Evolutionary conservation across 2,329 filamentous ascomycete species (phyloP), one percentile per base, ranked within the genome.

Genomic region (Geosmithia flava): DNA sequence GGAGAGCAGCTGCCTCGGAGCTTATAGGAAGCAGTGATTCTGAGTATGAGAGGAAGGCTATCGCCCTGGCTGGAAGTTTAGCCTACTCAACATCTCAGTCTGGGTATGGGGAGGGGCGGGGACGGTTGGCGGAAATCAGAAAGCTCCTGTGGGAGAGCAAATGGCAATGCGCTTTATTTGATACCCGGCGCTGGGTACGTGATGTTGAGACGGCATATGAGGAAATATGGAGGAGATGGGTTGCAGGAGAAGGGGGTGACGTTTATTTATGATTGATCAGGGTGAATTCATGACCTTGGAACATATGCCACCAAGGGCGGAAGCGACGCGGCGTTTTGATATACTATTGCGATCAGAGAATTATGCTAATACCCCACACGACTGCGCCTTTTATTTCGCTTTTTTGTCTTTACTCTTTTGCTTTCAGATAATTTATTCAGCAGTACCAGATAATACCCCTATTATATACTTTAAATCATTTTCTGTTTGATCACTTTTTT

Each of bases 201-300:
- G 90, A 97, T 65, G 68, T 98, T 19, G 93, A 98, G 68, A 75
- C 78, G 52, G 90, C 89, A 13, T 98, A 96, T 62, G 82, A 86
- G 54, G 79, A 85, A 61, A 89, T 90, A 17, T 98, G 93, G 93
- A 74, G 75, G 56, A 78, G 80, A 60, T 98, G 93, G 91, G 88
- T 90, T 40, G 73, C 70, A 41, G 90, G 88, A 13, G 79, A 88
- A 64, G 83, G 86, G n/a, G 90, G 91, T 8, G 93, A 98, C 70
- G 95, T 98, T 54, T 93, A 88, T 74, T 74, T 98, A 42, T 74
- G 51, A 59, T 23, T 19, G 10, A 23, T 23, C 11, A 7, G 20
- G 20, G 7, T 44, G 11, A 11, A 11, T 11, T 13, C 15, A 37
- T 37, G 23, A 27, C 8, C 23, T 27, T 8, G 8, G 23, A 27